These are phyloP conservation scores for Beta macrorhiza DNA, from an alignment of 179 eudicot species.

Conservation along the genomic window DNA sequence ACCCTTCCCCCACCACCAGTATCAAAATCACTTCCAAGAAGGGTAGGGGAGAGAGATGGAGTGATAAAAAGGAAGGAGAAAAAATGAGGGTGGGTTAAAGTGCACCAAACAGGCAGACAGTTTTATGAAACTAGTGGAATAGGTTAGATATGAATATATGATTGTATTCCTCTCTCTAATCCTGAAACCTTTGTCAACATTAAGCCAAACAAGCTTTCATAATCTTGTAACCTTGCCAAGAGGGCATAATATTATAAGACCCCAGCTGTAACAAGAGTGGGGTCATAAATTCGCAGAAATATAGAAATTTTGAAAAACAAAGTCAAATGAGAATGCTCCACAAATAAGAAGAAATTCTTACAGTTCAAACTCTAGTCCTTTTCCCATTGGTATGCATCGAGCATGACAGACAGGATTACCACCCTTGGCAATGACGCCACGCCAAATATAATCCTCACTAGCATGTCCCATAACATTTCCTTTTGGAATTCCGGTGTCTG, in stretches of 20 bases:
- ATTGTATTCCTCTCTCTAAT: neutral
- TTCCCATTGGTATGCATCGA: slow-evolving; percentile 83
- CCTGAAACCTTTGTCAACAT: no score
- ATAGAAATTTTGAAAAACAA: neutral
- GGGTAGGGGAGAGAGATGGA: neutral
- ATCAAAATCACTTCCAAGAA: neutral
- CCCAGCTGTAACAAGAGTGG: neutral
- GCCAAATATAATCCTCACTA: slow-evolving; percentile 72
- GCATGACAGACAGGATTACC: slow-evolving; percentile 88
- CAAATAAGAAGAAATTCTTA: slow-evolving; percentile 44
- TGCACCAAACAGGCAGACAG: neutral
- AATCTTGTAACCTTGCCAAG: neutral
- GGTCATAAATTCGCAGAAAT: neutral
- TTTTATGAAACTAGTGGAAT: no score
- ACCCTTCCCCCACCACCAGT: neutral
- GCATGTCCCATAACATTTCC: slow-evolving; percentile 38
- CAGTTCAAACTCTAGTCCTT: slow-evolving; percentile 69
- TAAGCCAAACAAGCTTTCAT: neutral
- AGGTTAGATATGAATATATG: neutral
- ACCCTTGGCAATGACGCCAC: slow-evolving; percentile 91
- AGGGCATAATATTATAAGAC: neutral
- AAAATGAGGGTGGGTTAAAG: neutral
- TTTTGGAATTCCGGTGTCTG: slow-evolving; percentile 30
- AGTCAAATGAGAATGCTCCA: neutral
- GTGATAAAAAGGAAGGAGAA: neutral